Conservation (phyloP, 179 eudicot species). For the Pouteria campechiana region DNA sequence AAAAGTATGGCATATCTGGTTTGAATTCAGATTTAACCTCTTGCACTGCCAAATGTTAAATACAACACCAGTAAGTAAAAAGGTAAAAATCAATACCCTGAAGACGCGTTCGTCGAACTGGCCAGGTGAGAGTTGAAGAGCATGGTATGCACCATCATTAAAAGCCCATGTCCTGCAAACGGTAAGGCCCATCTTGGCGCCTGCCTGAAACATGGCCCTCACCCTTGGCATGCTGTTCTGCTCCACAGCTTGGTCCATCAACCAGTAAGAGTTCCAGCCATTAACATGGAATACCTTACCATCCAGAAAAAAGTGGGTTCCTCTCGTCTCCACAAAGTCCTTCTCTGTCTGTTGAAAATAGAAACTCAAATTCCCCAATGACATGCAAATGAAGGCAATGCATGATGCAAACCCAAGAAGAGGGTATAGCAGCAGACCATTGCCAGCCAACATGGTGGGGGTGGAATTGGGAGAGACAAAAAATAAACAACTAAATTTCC, state of each 20-base stretch:
- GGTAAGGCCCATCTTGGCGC: slow-evolving; percentile 88
- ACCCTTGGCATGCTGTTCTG: slow-evolving; percentile 33
- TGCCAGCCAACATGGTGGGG: slow-evolving; percentile 28
- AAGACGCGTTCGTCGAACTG: slow-evolving; percentile 61
- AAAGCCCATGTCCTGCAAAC: slow-evolving; percentile 97
- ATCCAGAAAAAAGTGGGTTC: slow-evolving; percentile 65
- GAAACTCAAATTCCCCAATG: slow-evolving; percentile 39
- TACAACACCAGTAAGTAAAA: no score
- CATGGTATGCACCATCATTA: slow-evolving; percentile 82
- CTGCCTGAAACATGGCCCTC: slow-evolving; percentile 51
- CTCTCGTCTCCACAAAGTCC: slow-evolving; percentile 74
- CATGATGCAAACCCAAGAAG: slow-evolving; percentile 40
- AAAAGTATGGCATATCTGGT: no score
- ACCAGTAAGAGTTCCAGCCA: slow-evolving; percentile 99
- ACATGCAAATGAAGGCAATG: slow-evolving; percentile 43
- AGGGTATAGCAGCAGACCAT: slow-evolving; percentile 56
- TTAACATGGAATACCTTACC: slow-evolving; percentile 63
- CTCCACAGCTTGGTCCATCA: slow-evolving; percentile 84
- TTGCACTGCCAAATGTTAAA: no score
- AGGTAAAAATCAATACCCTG: slow-evolving; percentile 61
- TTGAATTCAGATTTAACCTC: no score
- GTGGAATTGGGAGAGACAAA: no score
- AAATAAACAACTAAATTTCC: no score
- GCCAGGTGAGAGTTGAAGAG: slow-evolving; percentile 87
- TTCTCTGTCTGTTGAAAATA: slow-evolving; percentile 13